Evolutionary conservation across 2,329 filamentous ascomycete species (phyloP), one percentile per base, ranked within the genome.

Genomic region (Alternaria triticina): DNA sequence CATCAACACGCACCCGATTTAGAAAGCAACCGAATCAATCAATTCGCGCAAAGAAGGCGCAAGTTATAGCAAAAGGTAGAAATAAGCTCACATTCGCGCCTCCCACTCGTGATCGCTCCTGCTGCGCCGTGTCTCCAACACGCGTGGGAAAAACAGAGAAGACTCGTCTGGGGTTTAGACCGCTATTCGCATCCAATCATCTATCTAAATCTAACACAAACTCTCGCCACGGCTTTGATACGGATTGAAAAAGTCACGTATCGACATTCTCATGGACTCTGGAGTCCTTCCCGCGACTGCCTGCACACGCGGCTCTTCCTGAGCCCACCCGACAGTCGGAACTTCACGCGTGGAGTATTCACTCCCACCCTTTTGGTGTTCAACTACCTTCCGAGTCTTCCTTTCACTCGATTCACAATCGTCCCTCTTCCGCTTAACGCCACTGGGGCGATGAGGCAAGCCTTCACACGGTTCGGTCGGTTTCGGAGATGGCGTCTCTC

Each of bases 1-100:
- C 45, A 6, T 2, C 15, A 27, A 25, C 1, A 27, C 1, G 0
- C 0, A 27, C 13, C 15, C 2, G 4, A 47, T 47, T 2, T 1
- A 17, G 3, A 11, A 47, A 27, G 15, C 23, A 3, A 17, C n/a
- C 6, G 4, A 1, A 11, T 22, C 22, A 15, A 5, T 10, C 3
- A 6, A 10, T 23, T 10, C 44, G 12, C 44, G 23, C n/a, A 12
- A 8, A 13, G 10, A 28, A 6, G 27, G 5, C 27, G 5, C 27
- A 12, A 1, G 5, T 28, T 28, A 5, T 4, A 30, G 5, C 10
- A 11, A 6, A 30, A 30, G 28, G 1, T 11, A 2, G 30, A 7
- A 6, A 36, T 15, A 3, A 40, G 33, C 33, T 40, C 33, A 40
- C 15, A 5, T 0, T 36, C 33, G 13, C 33, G 13, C 33, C 33